Percentiles rank a stretch among this genome's conserved stretches.
Conservation (phyloP, 345 rosid species). For the Abelmoschus esculentus region DNA sequence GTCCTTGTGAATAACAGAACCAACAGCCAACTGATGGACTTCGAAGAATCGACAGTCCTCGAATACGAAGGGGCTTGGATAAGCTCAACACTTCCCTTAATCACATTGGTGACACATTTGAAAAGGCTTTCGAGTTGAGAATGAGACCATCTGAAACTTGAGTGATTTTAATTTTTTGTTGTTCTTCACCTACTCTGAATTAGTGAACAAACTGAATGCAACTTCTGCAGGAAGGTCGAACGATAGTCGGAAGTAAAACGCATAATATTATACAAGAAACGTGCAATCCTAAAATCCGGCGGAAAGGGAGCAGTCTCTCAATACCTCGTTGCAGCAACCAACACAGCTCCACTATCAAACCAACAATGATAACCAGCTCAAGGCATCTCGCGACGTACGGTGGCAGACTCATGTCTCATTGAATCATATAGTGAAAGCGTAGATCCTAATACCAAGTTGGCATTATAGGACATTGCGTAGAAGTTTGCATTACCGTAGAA, state of each 20-base stretch:
- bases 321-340: slow-evolving; percentile 45
- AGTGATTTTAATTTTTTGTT: background rate
- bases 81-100: slow-evolving; percentile 66
- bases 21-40: slow-evolving; percentile 30
- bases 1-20: slow-evolving; percentile 9
- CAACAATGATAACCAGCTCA: slow-evolving; percentile 74
- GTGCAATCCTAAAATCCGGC: slow-evolving; percentile 56
- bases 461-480: no score
- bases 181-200: no score
- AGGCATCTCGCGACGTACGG: slow-evolving; percentile 55
- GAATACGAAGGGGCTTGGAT: slow-evolving; percentile 64
- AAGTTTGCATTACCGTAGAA: no score
- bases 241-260: slow-evolving; percentile 70
- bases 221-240: slow-evolving; percentile 65
- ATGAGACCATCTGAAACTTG: slow-evolving; percentile 17
- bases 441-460: no score
- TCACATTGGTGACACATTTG: slow-evolving; percentile 83
- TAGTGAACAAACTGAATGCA: no score
- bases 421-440: no score
- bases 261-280: slow-evolving; percentile 71
- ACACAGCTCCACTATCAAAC: slow-evolving; percentile 30
- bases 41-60: slow-evolving; percentile 56
- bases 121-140: slow-evolving; percentile 89
- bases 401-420: slow-evolving; percentile 19
- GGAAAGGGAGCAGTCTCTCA: slow-evolving; percentile 36